Base-by-base conservation (phyloP, 2,329 filamentous ascomycete species). In the Chaetoscypha palmicola region DNA sequence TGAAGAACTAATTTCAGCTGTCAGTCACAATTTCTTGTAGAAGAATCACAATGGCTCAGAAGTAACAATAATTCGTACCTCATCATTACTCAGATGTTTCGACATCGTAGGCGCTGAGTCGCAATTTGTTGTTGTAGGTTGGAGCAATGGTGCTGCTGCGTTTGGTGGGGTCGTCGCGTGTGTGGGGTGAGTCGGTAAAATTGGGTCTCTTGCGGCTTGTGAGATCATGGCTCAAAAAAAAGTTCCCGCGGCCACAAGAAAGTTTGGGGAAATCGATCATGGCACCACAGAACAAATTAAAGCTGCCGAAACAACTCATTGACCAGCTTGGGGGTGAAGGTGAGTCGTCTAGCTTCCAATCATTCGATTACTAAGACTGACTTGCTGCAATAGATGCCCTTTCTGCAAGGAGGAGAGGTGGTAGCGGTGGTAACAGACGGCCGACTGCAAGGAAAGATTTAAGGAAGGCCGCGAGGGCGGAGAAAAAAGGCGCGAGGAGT, bases 1-100 rank as follows among this genome's bases (percentile, higher is more conserved):
- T 66, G 67, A 91, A 89, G 73, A 91, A 91, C 84, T 90, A 58
- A 8, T 47, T 48, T 48, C 20, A 28, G n/a, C n/a, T 48, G 22
- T 58, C 53, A 45, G 31, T 61, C 23, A 53, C 38, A 23, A 10
- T 19, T 30, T 34, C 10, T 2, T 20, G 22, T 16, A 2, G 21
- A 34, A 2, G 30, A 14, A 9, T 41, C 28, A 21, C 39, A 24
- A 37, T 20, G 23, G 33, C 22, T 21, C 9, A 23, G 23, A 20
- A 11, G 14, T 21, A 20, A 11, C 14, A 23, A 3, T 9, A 16
- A 28, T 24, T 44, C 43, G 20, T 60, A 79, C 79, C 65, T 83
- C 77, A 51, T 82, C 77, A 60, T 80, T 77, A 58, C 66, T 77
- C 48, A 81, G 53, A 59, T 76, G 76, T 61, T 68, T 68, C 37